Evolutionary conservation across 176 grass and related monocot genomes (phyloP).

Genomic region (Hordeum marinum): DNA sequence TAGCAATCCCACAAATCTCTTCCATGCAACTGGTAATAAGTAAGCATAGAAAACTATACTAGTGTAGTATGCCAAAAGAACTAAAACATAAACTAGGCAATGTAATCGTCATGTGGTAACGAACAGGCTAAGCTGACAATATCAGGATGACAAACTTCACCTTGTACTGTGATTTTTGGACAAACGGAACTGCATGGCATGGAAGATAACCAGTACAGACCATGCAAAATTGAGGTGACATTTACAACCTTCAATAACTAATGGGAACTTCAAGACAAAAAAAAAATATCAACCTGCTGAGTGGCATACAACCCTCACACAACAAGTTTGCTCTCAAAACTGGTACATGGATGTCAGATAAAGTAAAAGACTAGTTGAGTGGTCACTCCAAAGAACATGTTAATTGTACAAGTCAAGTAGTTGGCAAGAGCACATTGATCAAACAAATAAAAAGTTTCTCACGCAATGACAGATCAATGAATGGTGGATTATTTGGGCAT

Average conservation of each 20-base stretch:
- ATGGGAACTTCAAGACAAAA: neutral
- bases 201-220: neutral
- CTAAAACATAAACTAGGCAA: neutral
- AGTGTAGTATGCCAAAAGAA: neutral
- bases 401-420: conserved; percentile 3
- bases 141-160: neutral
- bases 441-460: neutral
- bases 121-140: neutral
- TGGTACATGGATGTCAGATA: neutral
- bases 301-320: neutral
- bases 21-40: neutral
- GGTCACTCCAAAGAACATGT: neutral
- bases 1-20: conserved; percentile 1
- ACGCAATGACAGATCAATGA: neutral
- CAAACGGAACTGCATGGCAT: neutral
- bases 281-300: neutral
- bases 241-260: neutral
- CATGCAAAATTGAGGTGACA: neutral
- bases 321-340: neutral
- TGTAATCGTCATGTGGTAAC: neutral
- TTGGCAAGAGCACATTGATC: neutral
- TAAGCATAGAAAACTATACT: neutral
- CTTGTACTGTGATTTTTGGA: neutral
- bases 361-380: neutral
- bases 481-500: neutral